Base-by-base conservation (phyloP, 441 rosid species). In the Populus hybrid region DNA sequence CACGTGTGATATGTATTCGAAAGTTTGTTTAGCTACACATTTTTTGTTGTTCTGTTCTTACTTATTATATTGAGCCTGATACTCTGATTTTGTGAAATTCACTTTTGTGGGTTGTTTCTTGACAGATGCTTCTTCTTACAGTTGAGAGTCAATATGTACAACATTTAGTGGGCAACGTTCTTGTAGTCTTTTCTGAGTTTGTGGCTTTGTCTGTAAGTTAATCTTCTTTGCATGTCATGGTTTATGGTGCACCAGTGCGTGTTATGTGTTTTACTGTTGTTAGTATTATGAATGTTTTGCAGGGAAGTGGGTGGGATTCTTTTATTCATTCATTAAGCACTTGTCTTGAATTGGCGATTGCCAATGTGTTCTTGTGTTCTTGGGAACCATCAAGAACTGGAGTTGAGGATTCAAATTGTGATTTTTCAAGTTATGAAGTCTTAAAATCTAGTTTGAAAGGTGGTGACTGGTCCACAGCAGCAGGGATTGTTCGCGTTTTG, bases 131-230 rank as follows among this genome's bases (percentile, higher is more conserved):
- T 82, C 79, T 88, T 78, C 80, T 90, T 40, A 79, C 82, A 21
- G 78, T 84, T 59, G 85, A 85, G 80, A 88, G 77, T 78, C 87
- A 70, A 9, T 91, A 81, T 82, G 76, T 91, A 85, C 92, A 80
- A 76, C 97, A 93, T 87, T 81, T 86, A 82, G 89, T 85, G 4
- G 90, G 91, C 81, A 91, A 86, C 74, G 75, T 92, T 75, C 91
- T 95, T 80, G 85, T 78, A 24, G 82, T 80, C 74, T 66, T 90
- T 71, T 88, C 96, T 0, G 87, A 88, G 82, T 85, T 81, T 76
- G 66, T 91, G 59, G 85, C 80, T 80, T 82, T 81, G 80, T 82
- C 84, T 75, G 98, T 93, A 83, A 76, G 97, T 84, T 76, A 36
- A 53, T 36, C 64, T 57, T 50, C 65, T 61, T 35, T 69, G 53